Conservation (phyloP, 1,284 basidiomycete species). For the Cryptococcus sp. region DNA sequence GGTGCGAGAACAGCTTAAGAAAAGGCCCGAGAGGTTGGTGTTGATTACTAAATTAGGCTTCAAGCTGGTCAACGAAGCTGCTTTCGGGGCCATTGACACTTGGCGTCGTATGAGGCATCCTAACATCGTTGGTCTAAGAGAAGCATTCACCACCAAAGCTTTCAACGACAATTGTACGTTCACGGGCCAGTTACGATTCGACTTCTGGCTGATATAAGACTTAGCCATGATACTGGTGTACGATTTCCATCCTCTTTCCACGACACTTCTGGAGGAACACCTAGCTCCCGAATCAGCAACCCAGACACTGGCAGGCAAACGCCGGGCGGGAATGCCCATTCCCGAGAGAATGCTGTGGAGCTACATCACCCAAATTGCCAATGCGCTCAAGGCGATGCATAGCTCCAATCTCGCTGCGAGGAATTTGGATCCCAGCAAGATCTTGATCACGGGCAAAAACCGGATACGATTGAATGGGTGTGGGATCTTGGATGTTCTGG, state of each 20-base stretch:
- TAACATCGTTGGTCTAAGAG: conserved; percentile 77
- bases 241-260: conserved; percentile 82
- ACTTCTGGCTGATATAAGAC: not conserved
- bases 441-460: conserved; percentile 86
- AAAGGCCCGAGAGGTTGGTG: not conserved
- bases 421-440: conserved; percentile 82
- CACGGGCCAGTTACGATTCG: rapidly evolving
- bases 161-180: conserved; percentile 88
- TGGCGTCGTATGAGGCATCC: conserved; percentile 90
- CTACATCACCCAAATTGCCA: conserved; percentile 87
- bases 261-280: conserved; percentile 75
- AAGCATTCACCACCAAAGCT: conserved; percentile 93
- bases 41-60: conserved; percentile 62
- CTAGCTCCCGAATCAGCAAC: conserved; percentile 54
- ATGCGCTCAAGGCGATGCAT: conserved; percentile 83
- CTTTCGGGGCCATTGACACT: conserved; percentile 79
- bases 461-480: conserved; percentile 79
- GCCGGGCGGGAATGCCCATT: conserved; percentile 53
- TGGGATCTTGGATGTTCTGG: conserved; percentile 79
- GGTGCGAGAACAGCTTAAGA: conserved; percentile 59
- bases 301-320: conserved; percentile 11
- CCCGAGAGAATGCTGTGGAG: conserved; percentile 91
- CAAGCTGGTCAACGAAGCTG: conserved; percentile 75
- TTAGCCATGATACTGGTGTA: conserved; percentile 89
- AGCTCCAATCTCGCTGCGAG: conserved; percentile 77